phyloP scores from a whole-genome alignment of 257 asterid genomes.

The Scutellaria barbata region DNA sequence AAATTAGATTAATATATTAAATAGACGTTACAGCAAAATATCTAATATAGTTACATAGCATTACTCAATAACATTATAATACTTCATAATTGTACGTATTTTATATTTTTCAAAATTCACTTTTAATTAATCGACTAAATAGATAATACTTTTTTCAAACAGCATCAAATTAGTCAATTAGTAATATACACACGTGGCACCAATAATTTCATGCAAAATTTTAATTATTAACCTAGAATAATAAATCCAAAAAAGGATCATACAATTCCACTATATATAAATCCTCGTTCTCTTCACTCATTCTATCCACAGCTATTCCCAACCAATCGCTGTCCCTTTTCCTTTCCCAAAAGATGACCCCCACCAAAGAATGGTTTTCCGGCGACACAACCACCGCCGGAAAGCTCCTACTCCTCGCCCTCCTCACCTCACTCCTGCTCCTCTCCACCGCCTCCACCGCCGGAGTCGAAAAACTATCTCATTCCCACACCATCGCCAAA shows the following conservation, averaged over 20 bases:
- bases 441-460: constrained; percentile 31
- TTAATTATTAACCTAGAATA: background rate
- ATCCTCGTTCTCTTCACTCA: background rate
- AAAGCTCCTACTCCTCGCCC: constrained; percentile 35
- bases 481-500: constrained; percentile 49
- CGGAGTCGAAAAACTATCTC: constrained; percentile 40
- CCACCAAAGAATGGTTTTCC: constrained; percentile 41
- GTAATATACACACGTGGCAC: constrained; percentile 25
- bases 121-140: too few relatives aligned
- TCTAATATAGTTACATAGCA: too few relatives aligned
- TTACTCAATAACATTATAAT: too few relatives aligned
- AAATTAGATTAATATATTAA: too few relatives aligned
- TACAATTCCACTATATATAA: constrained; percentile 6
- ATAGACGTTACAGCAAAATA: too few relatives aligned
- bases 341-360: constrained; percentile 36
- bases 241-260: background rate
- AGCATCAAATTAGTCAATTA: constrained; percentile 13
- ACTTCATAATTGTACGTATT: too few relatives aligned
- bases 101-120: too few relatives aligned
- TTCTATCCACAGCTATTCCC: background rate
- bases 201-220: constrained; percentile 36
- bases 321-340: background rate
- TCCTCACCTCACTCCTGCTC: constrained; percentile 43
- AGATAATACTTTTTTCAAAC: background rate
- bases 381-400: constrained; percentile 33